phyloP scores from a whole-genome alignment of 1,139 yeast genomes.

The Yamadazyma taylorii region DNA sequence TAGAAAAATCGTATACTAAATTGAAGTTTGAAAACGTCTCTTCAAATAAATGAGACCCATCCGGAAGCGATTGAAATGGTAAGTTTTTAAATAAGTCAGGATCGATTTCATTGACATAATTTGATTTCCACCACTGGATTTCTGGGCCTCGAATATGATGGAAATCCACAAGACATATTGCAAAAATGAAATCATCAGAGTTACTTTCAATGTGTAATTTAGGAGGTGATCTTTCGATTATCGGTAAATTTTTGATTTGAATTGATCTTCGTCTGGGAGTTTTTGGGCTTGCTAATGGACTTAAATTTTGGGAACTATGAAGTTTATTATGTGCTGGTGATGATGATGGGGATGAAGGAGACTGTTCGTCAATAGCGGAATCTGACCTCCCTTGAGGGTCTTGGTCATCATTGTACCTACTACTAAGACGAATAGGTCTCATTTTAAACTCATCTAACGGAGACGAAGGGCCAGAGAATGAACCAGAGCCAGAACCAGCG shows the following conservation, averaged over 20 bases:
- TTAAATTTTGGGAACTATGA: constrained; percentile 6
- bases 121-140: constrained; percentile 86
- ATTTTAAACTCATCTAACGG: constrained; percentile 15
- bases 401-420: constrained; percentile 4
- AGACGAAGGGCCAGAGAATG: neutral
- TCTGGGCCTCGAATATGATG: constrained; percentile 96
- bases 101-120: constrained; percentile 42
- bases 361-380: constrained; percentile 18
- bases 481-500: neutral
- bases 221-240: constrained; percentile 20
- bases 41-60: constrained; percentile 88
- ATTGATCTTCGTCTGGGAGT: constrained; percentile 26
- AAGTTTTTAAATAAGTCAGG: constrained; percentile 76
- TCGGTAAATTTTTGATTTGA: constrained; percentile 41
- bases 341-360: too few species aligned
- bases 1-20: constrained; percentile 66
- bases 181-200: constrained; percentile 57
- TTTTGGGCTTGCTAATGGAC: constrained; percentile 10
- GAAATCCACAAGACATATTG: constrained; percentile 88
- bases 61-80: constrained; percentile 94
- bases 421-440: constrained; percentile 17
- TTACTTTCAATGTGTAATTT: constrained; percentile 13
- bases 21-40: constrained; percentile 94
- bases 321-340: neutral
- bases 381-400: constrained; percentile 27